Base-by-base conservation (phyloP, 306 rosid species). In the Rosa lucieae region DNA sequence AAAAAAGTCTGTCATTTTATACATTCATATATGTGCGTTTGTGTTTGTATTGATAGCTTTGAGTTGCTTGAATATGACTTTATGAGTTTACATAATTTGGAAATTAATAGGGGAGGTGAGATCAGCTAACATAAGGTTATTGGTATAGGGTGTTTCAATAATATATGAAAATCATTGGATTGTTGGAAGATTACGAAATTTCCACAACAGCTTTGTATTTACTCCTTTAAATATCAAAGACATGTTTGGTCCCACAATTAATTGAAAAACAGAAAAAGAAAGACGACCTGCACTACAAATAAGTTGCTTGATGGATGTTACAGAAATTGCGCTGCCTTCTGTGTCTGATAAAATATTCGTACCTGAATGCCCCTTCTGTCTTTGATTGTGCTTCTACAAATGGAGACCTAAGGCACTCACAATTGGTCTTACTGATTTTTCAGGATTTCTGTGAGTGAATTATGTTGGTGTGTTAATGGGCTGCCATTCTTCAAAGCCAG, bases 391-490 rank as follows among this genome's bases (percentile, higher is more conserved):
- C 70, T 44, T n/a, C 55, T 26, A 59, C 49, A 29, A 1, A 5
- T 12, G 51, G 48, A 73, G 51, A 12, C 10, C 39, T 42, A 56
- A 15, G 7, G 40, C 78, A 20, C 61, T 63, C 42, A 23, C 2
- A 40, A 29, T 59, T 29, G 20, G 44, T 62, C 56, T 58, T 59
- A 35, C 70, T 61, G 70, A 17, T 43, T 59, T 21, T 29, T 63
- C 62, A 76, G 82, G 80, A 81, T 67, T 29, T 81, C 67, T 55
- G 74, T n/a, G 35, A 79, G 81, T 56, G 69, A 85, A 56, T 72
- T 80, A 79, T 81, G 86, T 43, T 63, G 72, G 80, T 87, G 65
- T 72, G 47, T 73, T 67, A 67, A 95, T 95, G 99, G 99, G 99
- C 73, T 91, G 99, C 83, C 66, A 0, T 84, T 47, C 7, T 32